Conservation (phyloP, 805 yeast species). For the Lachancea lanzarotensis region DNA sequence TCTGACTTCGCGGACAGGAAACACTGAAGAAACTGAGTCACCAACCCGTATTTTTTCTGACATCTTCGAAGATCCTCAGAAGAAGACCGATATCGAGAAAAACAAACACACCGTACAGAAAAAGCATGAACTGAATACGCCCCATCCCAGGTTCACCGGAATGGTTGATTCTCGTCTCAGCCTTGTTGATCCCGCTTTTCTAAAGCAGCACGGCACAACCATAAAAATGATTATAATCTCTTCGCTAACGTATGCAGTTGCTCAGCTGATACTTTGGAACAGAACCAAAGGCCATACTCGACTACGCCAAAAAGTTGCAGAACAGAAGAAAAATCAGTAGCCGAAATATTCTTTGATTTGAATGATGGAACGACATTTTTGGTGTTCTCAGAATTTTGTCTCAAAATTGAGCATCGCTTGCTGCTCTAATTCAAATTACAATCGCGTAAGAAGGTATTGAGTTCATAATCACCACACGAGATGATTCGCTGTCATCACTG, state of each 20-base stretch:
- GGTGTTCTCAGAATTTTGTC: no score
- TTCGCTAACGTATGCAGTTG: not conserved
- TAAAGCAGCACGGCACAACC: conserved; percentile 18
- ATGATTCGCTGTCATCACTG: no score
- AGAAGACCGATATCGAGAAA: conserved; percentile 49
- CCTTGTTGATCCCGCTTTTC: conserved; percentile 21
- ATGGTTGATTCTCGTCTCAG: conserved; percentile 13
- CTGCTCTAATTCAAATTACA: no score
- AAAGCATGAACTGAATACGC: conserved; percentile 27
- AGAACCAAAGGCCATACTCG: not conserved
- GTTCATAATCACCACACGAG: no score
- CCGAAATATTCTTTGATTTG: no score
- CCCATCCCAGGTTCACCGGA: conserved; percentile 26
- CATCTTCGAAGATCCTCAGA: conserved; percentile 44
- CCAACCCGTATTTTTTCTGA: conserved; percentile 46
- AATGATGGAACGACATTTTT: no score
- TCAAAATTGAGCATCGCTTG: no score
- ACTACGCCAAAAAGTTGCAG: not conserved
- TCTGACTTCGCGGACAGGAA: conserved; percentile 40
- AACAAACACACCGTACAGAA: conserved; percentile 36
- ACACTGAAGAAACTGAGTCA: conserved; percentile 13
- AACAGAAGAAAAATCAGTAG: not conserved
- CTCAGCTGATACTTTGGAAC: not conserved
- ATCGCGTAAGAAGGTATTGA: no score
- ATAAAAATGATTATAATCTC: conserved; percentile 5